Base-by-base conservation (phyloP, 257 asterid genomes). In the Penstemon eatonii region DNA sequence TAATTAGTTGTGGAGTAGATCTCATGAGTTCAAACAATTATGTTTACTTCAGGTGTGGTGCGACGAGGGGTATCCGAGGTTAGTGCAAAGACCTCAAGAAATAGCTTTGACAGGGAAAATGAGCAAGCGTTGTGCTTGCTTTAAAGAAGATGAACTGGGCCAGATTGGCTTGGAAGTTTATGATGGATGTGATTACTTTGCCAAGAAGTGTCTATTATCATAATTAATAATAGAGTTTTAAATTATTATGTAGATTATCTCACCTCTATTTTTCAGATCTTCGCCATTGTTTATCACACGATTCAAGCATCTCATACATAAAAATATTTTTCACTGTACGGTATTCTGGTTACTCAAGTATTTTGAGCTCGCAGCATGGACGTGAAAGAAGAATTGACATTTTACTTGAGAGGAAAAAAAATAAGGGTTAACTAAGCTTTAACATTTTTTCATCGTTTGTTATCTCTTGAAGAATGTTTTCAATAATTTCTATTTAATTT, bases 51-150 rank as follows among this genome's bases (percentile, higher is more conserved):
- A 87, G 97, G 90, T 91, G 46, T 92, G 98, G 97, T 92, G 98
- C 52, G 96, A 92, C 10, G 89, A 90, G 64, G 98, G 98, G 9
- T 90, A 86, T 71, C 98, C 98, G 6, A 85, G 98, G 75, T 73
- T 92, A 59, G 97, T 92, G 45, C 89, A 88, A 79, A 86, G 95
- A 64, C 97, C 97, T 5, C 19, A 67, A 11, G 97, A 90, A 69
- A 86, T 90, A 79, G 98, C 95, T 5, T n/a, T 92, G 72, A 86
- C 94, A 0, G 97, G 97, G 63, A 92, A 86, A 78, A 85, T 88
- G 87, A 88, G 97, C 82, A 90, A 88, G 74, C 86, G 96, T 0
- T 92, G 97, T 59, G 96, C 84, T 62, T 90, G 97, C 79, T 83
- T 78, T 73, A 84, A 84, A 68, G 90, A 88, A 74, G 92, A 84